These are phyloP conservation scores for Cladosporium sp. DNA, from an alignment of 2,329 filamentous ascomycete genomes.

Conservation along the genomic window DNA sequence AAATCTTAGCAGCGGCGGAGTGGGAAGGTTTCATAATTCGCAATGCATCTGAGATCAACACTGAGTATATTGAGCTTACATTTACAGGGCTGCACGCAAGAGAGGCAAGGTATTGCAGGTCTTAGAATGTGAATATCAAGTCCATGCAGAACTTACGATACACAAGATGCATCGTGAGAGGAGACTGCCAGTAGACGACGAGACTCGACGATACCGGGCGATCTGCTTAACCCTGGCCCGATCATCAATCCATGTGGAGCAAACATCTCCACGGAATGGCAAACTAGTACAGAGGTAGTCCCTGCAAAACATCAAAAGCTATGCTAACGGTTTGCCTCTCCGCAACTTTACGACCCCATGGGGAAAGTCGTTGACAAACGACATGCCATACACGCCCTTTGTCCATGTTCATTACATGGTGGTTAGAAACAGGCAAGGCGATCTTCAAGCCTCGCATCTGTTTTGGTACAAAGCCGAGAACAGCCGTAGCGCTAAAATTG, in stretches of 20 bases:
- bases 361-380: not conserved
- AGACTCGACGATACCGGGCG: not conserved
- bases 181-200: not conserved
- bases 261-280: not conserved
- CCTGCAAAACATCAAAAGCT: not conserved
- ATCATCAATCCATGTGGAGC: not conserved
- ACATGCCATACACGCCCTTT: not conserved
- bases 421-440: not conserved
- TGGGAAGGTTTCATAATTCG: not conserved
- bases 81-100: not conserved
- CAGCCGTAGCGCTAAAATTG: slow-evolving; percentile 13
- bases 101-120: not conserved
- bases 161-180: not conserved
- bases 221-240: not conserved
- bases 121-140: not conserved
- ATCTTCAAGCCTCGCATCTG: not conserved
- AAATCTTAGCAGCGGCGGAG: not conserved
- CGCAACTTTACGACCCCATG: not conserved
- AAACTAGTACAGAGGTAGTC: not conserved
- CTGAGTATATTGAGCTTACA: not conserved
- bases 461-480: slow-evolving; percentile 17
- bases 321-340: not conserved
- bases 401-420: not conserved
- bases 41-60: not conserved
- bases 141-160: not conserved